These are phyloP conservation scores for Logfia minima DNA, from an alignment of 129 eudicot genomes.

Conservation along the genomic window DNA sequence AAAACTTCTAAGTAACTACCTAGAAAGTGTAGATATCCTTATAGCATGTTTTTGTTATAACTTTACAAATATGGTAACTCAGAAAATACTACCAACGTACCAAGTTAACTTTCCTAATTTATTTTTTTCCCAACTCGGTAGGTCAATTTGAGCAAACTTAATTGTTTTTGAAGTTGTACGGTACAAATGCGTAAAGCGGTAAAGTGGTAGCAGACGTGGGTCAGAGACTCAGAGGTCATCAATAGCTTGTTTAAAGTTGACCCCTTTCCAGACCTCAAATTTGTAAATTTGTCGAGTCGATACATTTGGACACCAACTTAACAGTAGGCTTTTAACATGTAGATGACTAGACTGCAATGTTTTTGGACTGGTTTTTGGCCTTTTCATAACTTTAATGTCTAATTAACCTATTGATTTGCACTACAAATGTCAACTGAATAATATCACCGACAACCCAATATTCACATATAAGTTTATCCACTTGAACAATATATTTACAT, in stretches of 20 bases:
- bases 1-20: no score
- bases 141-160: constrained; percentile 1
- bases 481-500: no score
- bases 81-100: no score
- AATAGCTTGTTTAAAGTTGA: neutral
- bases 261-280: neutral
- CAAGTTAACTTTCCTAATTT: constrained; percentile 12
- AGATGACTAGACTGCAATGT: neutral
- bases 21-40: neutral
- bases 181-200: constrained; percentile 12
- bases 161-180: neutral
- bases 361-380: neutral
- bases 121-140: neutral
- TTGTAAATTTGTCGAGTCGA: neutral
- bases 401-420: no score
- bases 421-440: no score
- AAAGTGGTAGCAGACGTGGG: constrained; percentile 15
- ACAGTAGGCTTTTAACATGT: neutral
- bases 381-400: no score
- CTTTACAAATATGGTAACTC: neutral
- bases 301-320: neutral
- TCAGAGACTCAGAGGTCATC: neutral
- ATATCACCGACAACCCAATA: no score
- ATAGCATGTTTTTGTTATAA: neutral
- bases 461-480: no score